Base-by-base conservation (phyloP, 306 rosid genomes). In the Castanea mollissima region DNA sequence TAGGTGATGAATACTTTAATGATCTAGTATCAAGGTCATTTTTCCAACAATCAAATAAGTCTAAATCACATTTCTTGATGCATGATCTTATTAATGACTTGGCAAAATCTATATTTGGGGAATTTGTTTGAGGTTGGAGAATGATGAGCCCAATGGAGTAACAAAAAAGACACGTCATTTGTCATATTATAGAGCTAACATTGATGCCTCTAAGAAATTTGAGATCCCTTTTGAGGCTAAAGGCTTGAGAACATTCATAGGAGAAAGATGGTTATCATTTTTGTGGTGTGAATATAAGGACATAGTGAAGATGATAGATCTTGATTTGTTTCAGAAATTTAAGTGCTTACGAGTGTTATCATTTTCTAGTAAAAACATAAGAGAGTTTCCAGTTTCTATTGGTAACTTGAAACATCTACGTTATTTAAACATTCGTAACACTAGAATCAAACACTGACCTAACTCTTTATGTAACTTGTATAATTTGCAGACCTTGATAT, bases 71-170 rank as follows among this genome's bases (percentile, higher is more conserved):
- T 31, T 85, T 75, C 69, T 16, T 76, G 41, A 82, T 87, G 87
- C 89, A 85, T 72, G 80, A 74, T 57, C 84, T 83, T 46, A 62
- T 83, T 12, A 51, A 83, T 52, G 89, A 87, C 44, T 55, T 89
- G 19, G 89, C 86, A 51, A 76, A 81, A 23, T 55, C 16, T 59
- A 57, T 79, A 15, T 75, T 73, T 9, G 69, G 80, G 9, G 68
- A 77, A 20, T 69, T 13, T 72, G 35, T 51, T 68, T 46, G 21
- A 73, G 29, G 54, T 54, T 74, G 46, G 76, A 76, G 55, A 77
- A 64, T 7, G 2, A 29, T 16, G 10, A 34, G 12, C 31, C 41
- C 31, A 0, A 8, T 14, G 71, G 14, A 57, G 23, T 68, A 2
- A 5, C 31, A 0, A 21, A 32, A 8, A 76, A 59, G 29, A 62